Evolutionary conservation across 495 filamentous ascomycete species (phyloP).

Genomic region (Pseudoneurospora amorphoporcata): DNA sequence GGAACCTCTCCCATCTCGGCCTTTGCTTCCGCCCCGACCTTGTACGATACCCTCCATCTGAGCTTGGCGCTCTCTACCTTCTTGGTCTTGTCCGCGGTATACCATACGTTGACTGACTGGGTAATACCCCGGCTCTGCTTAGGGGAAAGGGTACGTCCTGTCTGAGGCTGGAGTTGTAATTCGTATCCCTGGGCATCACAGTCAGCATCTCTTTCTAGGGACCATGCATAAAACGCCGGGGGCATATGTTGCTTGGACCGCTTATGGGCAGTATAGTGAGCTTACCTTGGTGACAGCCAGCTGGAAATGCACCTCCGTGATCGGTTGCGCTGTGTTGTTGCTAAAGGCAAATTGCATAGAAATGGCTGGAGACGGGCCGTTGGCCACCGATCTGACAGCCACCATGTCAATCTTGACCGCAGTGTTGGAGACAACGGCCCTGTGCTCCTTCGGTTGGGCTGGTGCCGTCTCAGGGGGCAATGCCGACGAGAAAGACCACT

Average conservation of each 20-base stretch:
- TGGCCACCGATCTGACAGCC: conserved; percentile 30
- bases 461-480: conserved; percentile 52
- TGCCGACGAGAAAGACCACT: conserved; percentile 90
- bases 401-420: conserved; percentile 42
- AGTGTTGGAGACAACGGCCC: conserved; percentile 37
- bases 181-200: conserved; percentile 51
- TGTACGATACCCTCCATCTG: conserved; percentile 79
- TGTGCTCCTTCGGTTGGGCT: conserved; percentile 32
- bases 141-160: conserved; percentile 61
- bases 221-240: neutral
- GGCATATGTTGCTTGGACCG: neutral
- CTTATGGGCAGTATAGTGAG: neutral
- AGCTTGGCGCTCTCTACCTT: conserved; percentile 74
- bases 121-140: conserved; percentile 68
- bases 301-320: conserved; percentile 80
- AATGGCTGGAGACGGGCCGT: conserved; percentile 40
- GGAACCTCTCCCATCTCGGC: conserved; percentile 84
- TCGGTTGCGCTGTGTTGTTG: conserved; percentile 58
- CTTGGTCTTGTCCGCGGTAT: conserved; percentile 50
- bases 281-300: conserved; percentile 86
- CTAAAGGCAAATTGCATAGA: conserved; percentile 63
- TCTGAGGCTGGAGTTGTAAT: conserved; percentile 74
- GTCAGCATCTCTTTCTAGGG: neutral
- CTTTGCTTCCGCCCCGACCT: conserved; percentile 46
- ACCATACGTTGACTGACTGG: conserved; percentile 67